Conservation (phyloP, 257 asterid genomes). For the Fraxinus anomala region DNA sequence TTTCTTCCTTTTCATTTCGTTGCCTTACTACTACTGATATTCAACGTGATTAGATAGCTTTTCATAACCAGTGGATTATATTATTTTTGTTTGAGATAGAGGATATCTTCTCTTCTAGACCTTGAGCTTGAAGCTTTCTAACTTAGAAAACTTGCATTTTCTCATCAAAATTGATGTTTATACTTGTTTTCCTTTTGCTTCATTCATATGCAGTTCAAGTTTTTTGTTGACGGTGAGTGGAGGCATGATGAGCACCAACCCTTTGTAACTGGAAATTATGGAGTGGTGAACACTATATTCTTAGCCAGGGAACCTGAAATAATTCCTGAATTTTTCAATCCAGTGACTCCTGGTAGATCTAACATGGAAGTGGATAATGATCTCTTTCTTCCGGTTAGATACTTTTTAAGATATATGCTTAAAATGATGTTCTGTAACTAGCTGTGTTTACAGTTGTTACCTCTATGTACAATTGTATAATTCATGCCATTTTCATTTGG, state of each 20-base stretch:
- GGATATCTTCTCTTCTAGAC: slow-evolving; percentile 5
- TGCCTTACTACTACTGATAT: background rate
- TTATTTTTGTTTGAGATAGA: slow-evolving; percentile 13
- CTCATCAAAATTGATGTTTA: background rate
- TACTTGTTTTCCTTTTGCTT: slow-evolving; percentile 10
- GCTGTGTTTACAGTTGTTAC: background rate
- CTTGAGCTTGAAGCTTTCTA: slow-evolving; percentile 3
- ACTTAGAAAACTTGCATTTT: background rate
- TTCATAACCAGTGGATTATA: slow-evolving; percentile 1
- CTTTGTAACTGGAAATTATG: slow-evolving; percentile 60
- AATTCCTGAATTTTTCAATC: slow-evolving; percentile 43
- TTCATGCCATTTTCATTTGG: background rate
- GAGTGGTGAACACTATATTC: slow-evolving; percentile 72
- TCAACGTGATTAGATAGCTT: background rate
- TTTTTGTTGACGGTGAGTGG: slow-evolving; percentile 85
- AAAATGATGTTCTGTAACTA: background rate
- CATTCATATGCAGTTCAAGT: slow-evolving; percentile 60
- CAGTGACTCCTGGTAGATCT: slow-evolving; percentile 51
- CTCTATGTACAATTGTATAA: background rate
- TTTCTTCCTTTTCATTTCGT: background rate
- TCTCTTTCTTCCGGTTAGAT: slow-evolving; percentile 54
- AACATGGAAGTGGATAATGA: slow-evolving; percentile 73
- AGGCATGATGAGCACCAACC: slow-evolving; percentile 76
- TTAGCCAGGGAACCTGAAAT: slow-evolving; percentile 59
- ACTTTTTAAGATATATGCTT: slow-evolving; percentile 19